Evolutionary conservation across 495 filamentous ascomycete genomes (phyloP).

Genomic region (Geoglossum glabrum): DNA sequence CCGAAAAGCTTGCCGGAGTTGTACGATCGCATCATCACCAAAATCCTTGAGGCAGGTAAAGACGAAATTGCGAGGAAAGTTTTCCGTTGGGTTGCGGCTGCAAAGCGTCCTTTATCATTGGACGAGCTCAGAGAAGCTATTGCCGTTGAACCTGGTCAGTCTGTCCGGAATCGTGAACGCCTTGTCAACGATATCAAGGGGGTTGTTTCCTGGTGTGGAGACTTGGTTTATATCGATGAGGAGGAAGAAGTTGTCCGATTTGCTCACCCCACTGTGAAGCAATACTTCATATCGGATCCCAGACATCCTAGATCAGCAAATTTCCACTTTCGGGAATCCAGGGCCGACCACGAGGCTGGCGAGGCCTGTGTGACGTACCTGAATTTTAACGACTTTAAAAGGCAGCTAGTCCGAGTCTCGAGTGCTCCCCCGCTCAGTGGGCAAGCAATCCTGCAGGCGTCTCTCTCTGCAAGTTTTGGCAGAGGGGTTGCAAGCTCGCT

Average conservation of each 20-base stretch:
- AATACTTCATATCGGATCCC: neutral
- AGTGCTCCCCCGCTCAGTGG: neutral
- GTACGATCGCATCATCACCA: slow-evolving; percentile 2
- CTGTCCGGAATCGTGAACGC: neutral
- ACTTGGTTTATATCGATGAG: neutral
- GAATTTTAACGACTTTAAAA: slow-evolving; percentile 1
- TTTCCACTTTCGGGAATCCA: neutral
- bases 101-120: neutral
- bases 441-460: neutral
- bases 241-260: neutral
- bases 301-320: neutral
- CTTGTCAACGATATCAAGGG: neutral
- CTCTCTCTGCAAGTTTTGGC: neutral
- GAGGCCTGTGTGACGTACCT: neutral
- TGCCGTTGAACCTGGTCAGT: neutral
- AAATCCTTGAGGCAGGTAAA: neutral
- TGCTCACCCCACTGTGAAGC: neutral
- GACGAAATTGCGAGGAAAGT: slow-evolving; percentile 4
- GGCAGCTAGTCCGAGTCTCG: neutral
- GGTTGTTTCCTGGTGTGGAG: neutral
- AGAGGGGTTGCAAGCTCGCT: neutral
- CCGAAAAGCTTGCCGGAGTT: neutral
- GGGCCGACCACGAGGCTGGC: neutral
- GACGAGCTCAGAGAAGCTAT: neutral
- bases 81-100: neutral